A percentile compares a stretch with the other conserved stretches of the same genome.
Conservation (phyloP, 805 yeast genomes). For the Kazachstania kunashirensis region DNA sequence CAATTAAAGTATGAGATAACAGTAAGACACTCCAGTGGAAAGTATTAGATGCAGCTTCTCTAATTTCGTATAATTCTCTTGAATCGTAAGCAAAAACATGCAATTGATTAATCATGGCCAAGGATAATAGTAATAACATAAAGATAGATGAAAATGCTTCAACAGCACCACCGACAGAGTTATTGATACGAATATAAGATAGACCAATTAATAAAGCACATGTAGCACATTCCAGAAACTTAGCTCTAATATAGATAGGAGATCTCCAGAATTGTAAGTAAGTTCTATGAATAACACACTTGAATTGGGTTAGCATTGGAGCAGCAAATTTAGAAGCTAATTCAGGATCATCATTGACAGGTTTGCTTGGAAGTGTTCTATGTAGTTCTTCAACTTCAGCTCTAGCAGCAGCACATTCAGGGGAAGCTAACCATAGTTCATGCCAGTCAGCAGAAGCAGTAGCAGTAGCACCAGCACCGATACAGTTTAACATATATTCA, state of each 20-base stretch:
- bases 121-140: slow-evolving; percentile 43
- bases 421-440: slow-evolving; percentile 49
- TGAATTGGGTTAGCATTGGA: slow-evolving; percentile 33
- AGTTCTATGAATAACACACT: slow-evolving; percentile 42
- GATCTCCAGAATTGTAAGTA: slow-evolving; percentile 57
- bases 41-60: slow-evolving; percentile 66
- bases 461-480: slow-evolving; percentile 78
- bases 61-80: slow-evolving; percentile 57
- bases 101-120: slow-evolving; percentile 51
- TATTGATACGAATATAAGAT: slow-evolving; percentile 51
- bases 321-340: slow-evolving; percentile 40
- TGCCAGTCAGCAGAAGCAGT: slow-evolving; percentile 49
- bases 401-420: slow-evolving; percentile 41
- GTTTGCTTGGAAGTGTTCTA: slow-evolving; percentile 29
- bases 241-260: slow-evolving; percentile 50
- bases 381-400: slow-evolving; percentile 49
- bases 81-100: slow-evolving; percentile 50
- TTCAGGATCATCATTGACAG: slow-evolving; percentile 30
- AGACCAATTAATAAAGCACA: slow-evolving; percentile 58
- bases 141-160: slow-evolving; percentile 54
- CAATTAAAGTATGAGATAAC: slow-evolving; percentile 35
- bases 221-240: slow-evolving; percentile 40
- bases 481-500: slow-evolving; percentile 61
- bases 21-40: slow-evolving; percentile 58
- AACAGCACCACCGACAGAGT: slow-evolving; percentile 53